Evolutionary conservation across 208 protist species (phyloP), one percentile per base, ranked within the genome.

Genomic region (Leishmania arabica): DNA sequence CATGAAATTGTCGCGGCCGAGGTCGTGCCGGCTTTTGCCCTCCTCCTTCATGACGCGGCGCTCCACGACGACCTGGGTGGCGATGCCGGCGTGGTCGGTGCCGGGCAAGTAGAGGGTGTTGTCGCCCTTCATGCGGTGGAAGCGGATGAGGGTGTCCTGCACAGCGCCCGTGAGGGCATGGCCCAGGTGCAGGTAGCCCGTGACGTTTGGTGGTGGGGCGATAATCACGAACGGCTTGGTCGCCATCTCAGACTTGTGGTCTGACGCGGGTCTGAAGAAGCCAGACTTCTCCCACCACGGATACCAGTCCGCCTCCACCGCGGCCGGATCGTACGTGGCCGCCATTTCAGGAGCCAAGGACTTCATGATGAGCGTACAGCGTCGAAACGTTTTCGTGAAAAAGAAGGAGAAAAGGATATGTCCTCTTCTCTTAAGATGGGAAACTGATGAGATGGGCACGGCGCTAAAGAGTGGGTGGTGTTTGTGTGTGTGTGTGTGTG

Each of bases 151-250:
- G n/a, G 95, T 91, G 89, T 99, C 99, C 91, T 99, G 97, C 81
- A 99, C 93, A 24, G 96, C 89, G 27, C 92, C 95, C 11, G 98
- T 99, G 24, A 99, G 91, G 19, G 99, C 99, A 89, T 99, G 99
- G 40, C 99, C 99, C 42, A 99, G 90, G 87, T 99, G 99, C 21
- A 99, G 93, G 60, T 92, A 89, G 24, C 99, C 99, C 9, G 99
- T 99, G 45, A 99, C 99, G 86, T 99, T 99, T 21, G 99, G 99
- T 70, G 99, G 99, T 68, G 99, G 99, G 49, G 99, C 95, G 37
- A 99, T 90, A 79, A 99, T 99, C 21, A 98, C 92, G 83, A 99
- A 99, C 53, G 88, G 79, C 84, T 97, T 90, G 60, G 89, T 91
- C 58, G 80, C 91, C 66, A 88, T 90, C 76, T 88, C 80, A 56